Base-by-base conservation (phyloP, 2,329 filamentous ascomycete species). In the Beauveria australis region DNA sequence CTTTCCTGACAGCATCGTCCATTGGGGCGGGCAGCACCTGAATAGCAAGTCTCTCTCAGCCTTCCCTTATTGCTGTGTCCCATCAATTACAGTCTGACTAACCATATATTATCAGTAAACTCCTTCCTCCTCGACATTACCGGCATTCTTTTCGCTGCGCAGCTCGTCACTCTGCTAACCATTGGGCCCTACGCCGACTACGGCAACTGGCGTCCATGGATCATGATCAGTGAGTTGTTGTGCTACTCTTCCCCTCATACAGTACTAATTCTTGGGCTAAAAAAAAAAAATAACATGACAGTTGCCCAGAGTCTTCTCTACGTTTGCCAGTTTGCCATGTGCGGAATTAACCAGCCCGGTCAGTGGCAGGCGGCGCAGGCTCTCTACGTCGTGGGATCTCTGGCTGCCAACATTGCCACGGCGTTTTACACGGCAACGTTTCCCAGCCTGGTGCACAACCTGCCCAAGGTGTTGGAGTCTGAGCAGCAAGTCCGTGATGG, bases 171-270 rank as follows among this genome's bases (percentile, higher is more conserved):
- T 10, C 62, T 67, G 18, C 49, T 67, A 40, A 55, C 64, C 26
- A 24, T 66, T 10, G 66, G 66, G n/a, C 64, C 64, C 7, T 66
- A 66, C 47, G 66, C 64, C 58, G 65, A 67, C 60, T 67, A 65
- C 33, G 66, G 66, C 43, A 64, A 64, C 52, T 66, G 66, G 64
- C 64, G 65, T 1, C 66, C 64, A 12, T 65, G 62, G 61, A 67
- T 67, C 60, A 64, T 67, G 62, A 66, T 67, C 59, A 61, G 62
- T 64, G 46, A 40, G 54, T 24, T 4, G 3, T 49, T 7, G 30
- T 33, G 4, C 30, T 5, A 5, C 12, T 5, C 10, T 22, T 22
- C n/a, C 12, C 3, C 3, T 10, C 3, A 10, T 24, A 26, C 44
- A 8, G 5, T 12, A 22, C n/a, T 2, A 22, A 5, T 9, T 3